Evolutionary conservation across 352 stramenopile genomes (phyloP).

Genomic region (Thraustochytrium striatum): DNA sequence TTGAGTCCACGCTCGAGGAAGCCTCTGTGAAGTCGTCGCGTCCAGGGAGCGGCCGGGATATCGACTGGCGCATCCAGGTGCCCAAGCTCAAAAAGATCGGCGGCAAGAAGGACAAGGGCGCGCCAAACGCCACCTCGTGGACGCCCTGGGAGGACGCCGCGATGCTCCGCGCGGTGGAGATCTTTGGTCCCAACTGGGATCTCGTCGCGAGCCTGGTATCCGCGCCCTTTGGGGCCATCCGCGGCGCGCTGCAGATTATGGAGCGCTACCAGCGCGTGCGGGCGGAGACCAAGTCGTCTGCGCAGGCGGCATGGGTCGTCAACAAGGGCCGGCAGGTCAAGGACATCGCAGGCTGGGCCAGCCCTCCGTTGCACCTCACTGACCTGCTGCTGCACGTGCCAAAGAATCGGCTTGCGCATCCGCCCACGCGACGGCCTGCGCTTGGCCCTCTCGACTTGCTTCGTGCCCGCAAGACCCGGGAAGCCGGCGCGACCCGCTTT

Average conservation of each 20-base stretch:
- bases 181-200: slow-evolving; percentile 30
- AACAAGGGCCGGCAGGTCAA: neutral
- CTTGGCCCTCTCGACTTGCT: too few species aligned
- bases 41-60: neutral
- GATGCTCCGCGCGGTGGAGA: slow-evolving; percentile 28
- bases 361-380: slow-evolving; percentile 2
- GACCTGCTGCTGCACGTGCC: slow-evolving; percentile 32
- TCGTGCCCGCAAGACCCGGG: too few species aligned
- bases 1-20: neutral
- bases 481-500: too few species aligned
- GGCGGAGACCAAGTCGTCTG: slow-evolving; percentile 8
- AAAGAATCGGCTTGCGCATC: too few species aligned
- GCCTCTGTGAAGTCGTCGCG: neutral
- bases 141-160: slow-evolving; percentile 28
- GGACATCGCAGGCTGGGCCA: slow-evolving; percentile 31
- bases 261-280: slow-evolving; percentile 32
- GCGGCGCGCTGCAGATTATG: neutral
- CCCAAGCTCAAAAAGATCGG: slow-evolving; percentile 26
- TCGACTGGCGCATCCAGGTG: slow-evolving; percentile 31
- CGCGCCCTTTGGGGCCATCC: neutral
- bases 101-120: slow-evolving; percentile 3
- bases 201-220: slow-evolving; percentile 11
- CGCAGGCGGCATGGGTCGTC: neutral
- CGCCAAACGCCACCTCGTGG: neutral
- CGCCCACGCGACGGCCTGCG: too few species aligned